A percentile compares a stretch with the other conserved stretches of the same genome.
phyloP scores from a whole-genome alignment of 177 flowering plant species.

The Vitis hybrid region DNA sequence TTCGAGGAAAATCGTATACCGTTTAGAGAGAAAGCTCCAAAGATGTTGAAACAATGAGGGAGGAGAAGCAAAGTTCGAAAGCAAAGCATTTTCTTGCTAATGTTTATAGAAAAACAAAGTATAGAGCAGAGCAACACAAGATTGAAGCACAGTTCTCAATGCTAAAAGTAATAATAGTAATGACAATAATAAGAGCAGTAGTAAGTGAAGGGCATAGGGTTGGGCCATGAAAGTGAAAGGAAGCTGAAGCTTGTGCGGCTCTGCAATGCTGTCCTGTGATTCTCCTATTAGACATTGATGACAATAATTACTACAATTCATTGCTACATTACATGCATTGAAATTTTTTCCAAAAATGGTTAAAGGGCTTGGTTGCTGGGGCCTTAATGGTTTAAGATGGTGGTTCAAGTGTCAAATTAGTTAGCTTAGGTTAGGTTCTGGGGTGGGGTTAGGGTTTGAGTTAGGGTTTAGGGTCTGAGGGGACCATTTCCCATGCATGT shows the following conservation, averaged over 20 bases:
- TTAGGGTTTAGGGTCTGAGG: slow-evolving; percentile 6
- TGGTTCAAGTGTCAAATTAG: neutral
- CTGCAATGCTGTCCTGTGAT: neutral
- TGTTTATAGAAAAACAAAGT: slow-evolving; percentile 23
- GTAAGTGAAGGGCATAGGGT: slow-evolving; percentile 16
- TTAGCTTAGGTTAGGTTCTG: neutral
- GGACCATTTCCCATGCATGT: slow-evolving; percentile 32
- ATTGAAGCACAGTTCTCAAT: slow-evolving; percentile 33
- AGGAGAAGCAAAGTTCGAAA: neutral
- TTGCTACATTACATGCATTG: neutral
- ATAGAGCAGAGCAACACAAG: slow-evolving; percentile 12
- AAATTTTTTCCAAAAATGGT: neutral
- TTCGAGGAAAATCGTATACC: neutral
- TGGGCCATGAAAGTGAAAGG: slow-evolving; percentile 17
- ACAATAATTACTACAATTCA: neutral
- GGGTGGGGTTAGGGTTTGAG: slow-evolving; percentile 6
- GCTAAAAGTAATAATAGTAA: slow-evolving; percentile 20
- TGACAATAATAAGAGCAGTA: slow-evolving; percentile 16
- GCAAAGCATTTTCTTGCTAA: slow-evolving; percentile 3
- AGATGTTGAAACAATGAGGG: neutral
- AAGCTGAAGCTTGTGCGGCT: neutral
- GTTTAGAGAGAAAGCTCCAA: slow-evolving; percentile 2
- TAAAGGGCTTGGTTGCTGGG: slow-evolving; percentile 11
- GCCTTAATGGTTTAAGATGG: neutral
- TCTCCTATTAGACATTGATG: slow-evolving; percentile 4